Percentiles rank a stretch among this genome's conserved stretches.
These are phyloP conservation scores for Fusarium illudens DNA, from an alignment of 2,329 filamentous ascomycete species.

Conservation along the genomic window DNA sequence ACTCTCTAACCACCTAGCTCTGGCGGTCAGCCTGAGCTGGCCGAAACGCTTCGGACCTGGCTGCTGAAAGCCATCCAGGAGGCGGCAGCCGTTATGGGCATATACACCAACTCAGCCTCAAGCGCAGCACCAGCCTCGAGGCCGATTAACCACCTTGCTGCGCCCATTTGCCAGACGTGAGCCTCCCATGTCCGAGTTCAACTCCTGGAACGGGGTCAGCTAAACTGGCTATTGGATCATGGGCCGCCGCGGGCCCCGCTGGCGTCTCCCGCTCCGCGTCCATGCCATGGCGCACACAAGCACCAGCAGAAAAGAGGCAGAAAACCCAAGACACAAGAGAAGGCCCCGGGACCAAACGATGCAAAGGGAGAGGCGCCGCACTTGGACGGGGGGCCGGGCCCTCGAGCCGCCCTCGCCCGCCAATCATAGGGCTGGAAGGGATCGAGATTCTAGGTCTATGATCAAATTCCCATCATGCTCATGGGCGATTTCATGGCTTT, in stretches of 20 bases:
- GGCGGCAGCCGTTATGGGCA: slow-evolving; percentile 4
- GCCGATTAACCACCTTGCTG: background rate
- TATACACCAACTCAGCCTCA: slow-evolving; percentile 12
- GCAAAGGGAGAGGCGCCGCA: slow-evolving; percentile 17
- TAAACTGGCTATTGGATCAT: slow-evolving; percentile 7
- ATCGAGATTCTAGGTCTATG: slow-evolving; percentile 37
- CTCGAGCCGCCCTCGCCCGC: slow-evolving; percentile 8
- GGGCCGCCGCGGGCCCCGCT: background rate
- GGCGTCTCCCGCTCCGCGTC: background rate
- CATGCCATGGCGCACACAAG: background rate
- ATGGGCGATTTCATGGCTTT: slow-evolving; percentile 26
- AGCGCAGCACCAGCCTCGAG: background rate
- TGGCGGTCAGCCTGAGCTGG: background rate
- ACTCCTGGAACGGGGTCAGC: background rate
- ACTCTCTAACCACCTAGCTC: background rate
- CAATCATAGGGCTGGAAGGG: slow-evolving; percentile 15
- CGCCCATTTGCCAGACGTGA: background rate
- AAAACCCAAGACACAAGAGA: slow-evolving; percentile 6
- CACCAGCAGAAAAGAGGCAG: slow-evolving; percentile 12
- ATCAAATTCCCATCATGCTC: slow-evolving; percentile 36
- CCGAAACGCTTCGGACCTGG: background rate
- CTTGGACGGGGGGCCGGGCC: slow-evolving; percentile 22
- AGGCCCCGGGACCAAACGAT: slow-evolving; percentile 11
- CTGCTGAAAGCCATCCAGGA: background rate
- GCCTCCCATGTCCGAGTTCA: background rate